phyloP scores from a whole-genome alignment of 169 alveolate species.

The Plasmodium relictum region DNA sequence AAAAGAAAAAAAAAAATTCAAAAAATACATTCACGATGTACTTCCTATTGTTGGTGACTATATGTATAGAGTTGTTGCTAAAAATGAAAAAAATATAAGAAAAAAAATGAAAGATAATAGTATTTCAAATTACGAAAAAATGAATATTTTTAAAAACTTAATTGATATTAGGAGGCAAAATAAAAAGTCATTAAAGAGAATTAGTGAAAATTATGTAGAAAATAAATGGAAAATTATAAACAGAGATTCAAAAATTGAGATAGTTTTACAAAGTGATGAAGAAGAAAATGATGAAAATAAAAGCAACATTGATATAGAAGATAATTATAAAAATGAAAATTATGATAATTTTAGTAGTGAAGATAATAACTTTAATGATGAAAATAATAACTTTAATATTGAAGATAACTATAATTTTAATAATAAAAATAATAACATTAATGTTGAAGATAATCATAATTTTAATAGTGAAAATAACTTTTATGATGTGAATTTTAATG shows the following conservation, averaged over 20 bases:
- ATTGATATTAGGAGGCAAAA: constrained; percentile 59
- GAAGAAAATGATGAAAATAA: constrained; percentile 25
- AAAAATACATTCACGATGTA: constrained; percentile 55
- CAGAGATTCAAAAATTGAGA: constrained; percentile 4
- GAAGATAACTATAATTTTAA: constrained; percentile 1
- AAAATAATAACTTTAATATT: not conserved
- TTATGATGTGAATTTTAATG: not conserved
- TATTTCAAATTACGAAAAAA: constrained; percentile 23
- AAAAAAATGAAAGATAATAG: not conserved
- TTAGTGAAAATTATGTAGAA: constrained; percentile 39
- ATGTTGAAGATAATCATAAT: constrained; percentile 7
- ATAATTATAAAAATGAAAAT: not conserved
- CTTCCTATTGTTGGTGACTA: constrained; percentile 61
- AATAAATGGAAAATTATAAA: constrained; percentile 58
- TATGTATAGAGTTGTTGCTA: constrained; percentile 71
- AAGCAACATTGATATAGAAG: not conserved
- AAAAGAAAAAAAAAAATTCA: constrained; percentile 34
- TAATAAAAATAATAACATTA: not conserved
- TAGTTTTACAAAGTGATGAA: constrained; percentile 25
- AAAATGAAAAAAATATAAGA: constrained; percentile 43
- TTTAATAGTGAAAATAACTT: not conserved
- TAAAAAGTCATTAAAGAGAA: constrained; percentile 20
- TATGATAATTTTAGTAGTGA: not conserved
- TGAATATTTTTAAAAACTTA: constrained; percentile 32
- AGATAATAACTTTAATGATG: not conserved